Percentiles rank a stretch among this genome's conserved stretches.
Conservation (phyloP, 345 rosid species). For the Arabis hirsuta region DNA sequence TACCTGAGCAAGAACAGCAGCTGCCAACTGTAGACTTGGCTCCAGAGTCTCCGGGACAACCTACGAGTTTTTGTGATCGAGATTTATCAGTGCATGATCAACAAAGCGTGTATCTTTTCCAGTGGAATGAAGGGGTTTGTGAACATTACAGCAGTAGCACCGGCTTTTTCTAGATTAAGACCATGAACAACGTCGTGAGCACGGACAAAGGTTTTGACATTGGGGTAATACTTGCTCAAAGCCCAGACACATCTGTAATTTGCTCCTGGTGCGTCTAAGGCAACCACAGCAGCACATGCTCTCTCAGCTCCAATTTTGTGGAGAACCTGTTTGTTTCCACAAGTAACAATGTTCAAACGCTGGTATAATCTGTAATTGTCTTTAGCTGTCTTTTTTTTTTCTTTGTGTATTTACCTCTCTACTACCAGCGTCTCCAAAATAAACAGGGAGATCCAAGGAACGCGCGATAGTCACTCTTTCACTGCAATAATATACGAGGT, state of each 20-base stretch:
- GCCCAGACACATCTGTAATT: slow-evolving; percentile 99
- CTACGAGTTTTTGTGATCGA: slow-evolving; percentile 46
- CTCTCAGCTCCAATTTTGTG: slow-evolving; percentile 97
- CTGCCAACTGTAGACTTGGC: slow-evolving; percentile 98
- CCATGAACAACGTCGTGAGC: slow-evolving; percentile 99
- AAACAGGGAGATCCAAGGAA: slow-evolving; percentile 95
- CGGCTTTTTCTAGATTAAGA: slow-evolving; percentile 93
- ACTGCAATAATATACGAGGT: slow-evolving; percentile 51
- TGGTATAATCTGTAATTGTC: not conserved
- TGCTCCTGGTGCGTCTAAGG: slow-evolving; percentile 97
- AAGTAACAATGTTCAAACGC: slow-evolving; percentile 10
- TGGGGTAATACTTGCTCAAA: slow-evolving; percentile 92
- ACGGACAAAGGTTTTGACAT: slow-evolving; percentile 94
- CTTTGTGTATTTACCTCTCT: slow-evolving; percentile 77
- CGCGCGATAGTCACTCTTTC: slow-evolving; percentile 96
- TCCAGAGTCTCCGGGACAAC: slow-evolving; percentile 99
- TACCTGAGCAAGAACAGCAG: slow-evolving; percentile 99
- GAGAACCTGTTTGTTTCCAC: slow-evolving; percentile 64
- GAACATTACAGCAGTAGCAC: slow-evolving; percentile 86
- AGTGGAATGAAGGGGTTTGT: slow-evolving; percentile 9
- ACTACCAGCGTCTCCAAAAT: slow-evolving; percentile 98
- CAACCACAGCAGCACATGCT: slow-evolving; percentile 96
- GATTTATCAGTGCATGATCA: not conserved
- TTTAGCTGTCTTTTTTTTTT: not conserved
- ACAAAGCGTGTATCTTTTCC: slow-evolving; percentile 2